Evolutionary conservation across 139 green algal genomes (phyloP), one percentile per base, ranked within the genome.

Genomic region (Chlamydomonas sp.): DNA sequence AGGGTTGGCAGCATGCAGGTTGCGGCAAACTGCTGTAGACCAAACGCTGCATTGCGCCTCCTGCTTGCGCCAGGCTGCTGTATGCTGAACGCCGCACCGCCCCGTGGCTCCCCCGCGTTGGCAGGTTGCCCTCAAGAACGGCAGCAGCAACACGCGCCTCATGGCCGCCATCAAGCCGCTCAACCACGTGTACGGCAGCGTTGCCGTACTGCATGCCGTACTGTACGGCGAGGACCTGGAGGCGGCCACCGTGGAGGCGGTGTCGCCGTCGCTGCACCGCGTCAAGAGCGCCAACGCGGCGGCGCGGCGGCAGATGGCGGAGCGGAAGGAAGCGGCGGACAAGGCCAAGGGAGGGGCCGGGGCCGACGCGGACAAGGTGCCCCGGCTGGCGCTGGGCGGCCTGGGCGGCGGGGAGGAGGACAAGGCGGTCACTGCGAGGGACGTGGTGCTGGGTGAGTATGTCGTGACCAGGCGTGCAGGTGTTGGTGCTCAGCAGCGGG

Each of bases 61-160:
- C 31, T 49, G 31, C 31, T 49, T 49, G 31, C 31, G 31, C 31
- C 73, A 78, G 2, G 2, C 59, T 15, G 12, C 59, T 60, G 64
- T 31, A 5, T 79, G 12, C 75, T 6, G 10, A 2, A 59, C 2
- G 60, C 57, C 59, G 16, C 14, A 59, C 59, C 15, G 73, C 73
- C n/a, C n/a, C n/a, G n/a, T 78, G 5, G n/a, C 20, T 5, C 73
- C 66, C 71, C 71, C 9, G 14, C 31, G 31, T 49, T 49, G 31
- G 31, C 85, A 92, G 89, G 80, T 82, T 62, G 85, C 88, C 6
- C 66, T 88, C 67, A 92, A 92, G 63, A 77, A 86, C 61, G 89
- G 89, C 85, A 87, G 74, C 12, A 78, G 15, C 77, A 69, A 12
- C 63, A 83, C 86, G 1, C 78, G 78, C 2, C 69, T 92, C 0